Evolutionary conservation across 768 basidiomycete species (phyloP).

Genomic region (Termitomyces sp.): DNA sequence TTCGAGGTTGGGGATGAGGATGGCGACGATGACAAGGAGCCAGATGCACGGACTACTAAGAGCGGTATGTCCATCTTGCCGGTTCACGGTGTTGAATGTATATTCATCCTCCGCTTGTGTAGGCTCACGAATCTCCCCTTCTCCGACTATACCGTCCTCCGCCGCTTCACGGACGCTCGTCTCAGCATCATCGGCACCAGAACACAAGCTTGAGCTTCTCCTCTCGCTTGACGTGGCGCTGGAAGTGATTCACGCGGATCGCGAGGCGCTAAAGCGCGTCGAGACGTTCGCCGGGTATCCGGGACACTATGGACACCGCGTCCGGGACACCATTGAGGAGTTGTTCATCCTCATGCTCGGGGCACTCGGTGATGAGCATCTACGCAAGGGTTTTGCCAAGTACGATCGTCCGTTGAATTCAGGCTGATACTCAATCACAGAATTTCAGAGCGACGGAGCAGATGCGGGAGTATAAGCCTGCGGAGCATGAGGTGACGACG

Average conservation of each 20-base stretch:
- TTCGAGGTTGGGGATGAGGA: slow-evolving; percentile 44
- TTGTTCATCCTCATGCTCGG: slow-evolving; percentile 82
- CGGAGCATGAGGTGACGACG: slow-evolving; percentile 74
- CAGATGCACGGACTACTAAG: slow-evolving; percentile 9
- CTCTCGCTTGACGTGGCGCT: slow-evolving; percentile 90
- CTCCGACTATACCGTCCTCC: neutral
- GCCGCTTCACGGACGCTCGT: slow-evolving; percentile 2
- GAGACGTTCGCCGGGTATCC: slow-evolving; percentile 90
- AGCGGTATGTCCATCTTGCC: neutral
- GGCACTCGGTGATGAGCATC: slow-evolving; percentile 72
- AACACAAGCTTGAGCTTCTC: slow-evolving; percentile 67
- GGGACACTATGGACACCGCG: slow-evolving; percentile 79
- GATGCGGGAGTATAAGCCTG: slow-evolving; percentile 87
- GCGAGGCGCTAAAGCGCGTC: slow-evolving; percentile 86
- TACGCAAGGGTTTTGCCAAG: slow-evolving; percentile 74
- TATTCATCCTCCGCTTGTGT: neutral
- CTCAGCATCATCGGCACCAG: neutral
- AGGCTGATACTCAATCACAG: too few species aligned
- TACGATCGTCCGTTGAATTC: slow-evolving; percentile 28
- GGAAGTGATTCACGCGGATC: slow-evolving; percentile 88
- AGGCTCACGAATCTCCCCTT: slow-evolving; percentile 3
- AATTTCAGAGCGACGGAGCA: slow-evolving; percentile 71
- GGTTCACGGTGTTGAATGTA: neutral
- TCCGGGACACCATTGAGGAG: slow-evolving; percentile 92
- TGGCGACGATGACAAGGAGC: slow-evolving; percentile 9